Conservation (phyloP, 2,329 filamentous ascomycete genomes). For the Aspergillus texensis region DNA sequence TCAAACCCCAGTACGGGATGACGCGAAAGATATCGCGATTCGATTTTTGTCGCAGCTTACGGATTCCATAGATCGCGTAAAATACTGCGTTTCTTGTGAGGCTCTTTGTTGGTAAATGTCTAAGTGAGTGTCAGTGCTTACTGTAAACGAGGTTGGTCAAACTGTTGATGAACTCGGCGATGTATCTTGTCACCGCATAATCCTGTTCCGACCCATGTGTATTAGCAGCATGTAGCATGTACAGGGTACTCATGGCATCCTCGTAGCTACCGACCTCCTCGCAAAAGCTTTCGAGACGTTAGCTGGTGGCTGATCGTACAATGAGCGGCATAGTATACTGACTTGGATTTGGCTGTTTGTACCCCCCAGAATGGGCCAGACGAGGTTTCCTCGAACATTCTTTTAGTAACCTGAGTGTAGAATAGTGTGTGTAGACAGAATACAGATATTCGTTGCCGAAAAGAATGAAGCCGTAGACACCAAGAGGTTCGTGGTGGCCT, state of each 20-base stretch:
- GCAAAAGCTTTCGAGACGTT: conserved; percentile 5
- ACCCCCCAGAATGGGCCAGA: background rate
- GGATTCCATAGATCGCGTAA: conserved; percentile 26
- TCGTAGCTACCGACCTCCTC: conserved; percentile 8
- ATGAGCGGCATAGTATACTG: background rate
- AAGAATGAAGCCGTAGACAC: too few species aligned
- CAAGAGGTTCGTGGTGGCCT: background rate
- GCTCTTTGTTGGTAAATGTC: background rate
- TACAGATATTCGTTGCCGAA: background rate
- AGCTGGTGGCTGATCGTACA: background rate
- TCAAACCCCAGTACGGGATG: conserved; percentile 23
- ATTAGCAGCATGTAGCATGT: background rate
- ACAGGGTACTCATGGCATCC: background rate
- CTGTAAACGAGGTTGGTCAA: conserved; percentile 31
- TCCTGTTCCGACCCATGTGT: conserved; percentile 18
- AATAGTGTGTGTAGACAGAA: background rate
- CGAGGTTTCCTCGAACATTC: background rate
- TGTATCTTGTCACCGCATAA: conserved; percentile 27
- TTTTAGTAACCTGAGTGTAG: background rate
- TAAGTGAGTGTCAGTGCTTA: background rate
- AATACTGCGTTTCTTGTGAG: conserved; percentile 13
- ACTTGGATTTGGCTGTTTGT: conserved; percentile 8
- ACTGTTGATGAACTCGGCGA: conserved; percentile 34
- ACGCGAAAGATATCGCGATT: conserved; percentile 8
- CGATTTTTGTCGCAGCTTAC: conserved; percentile 9